Conservation (phyloP, 352 stramenopile species). For the Pythium biforme region DNA sequence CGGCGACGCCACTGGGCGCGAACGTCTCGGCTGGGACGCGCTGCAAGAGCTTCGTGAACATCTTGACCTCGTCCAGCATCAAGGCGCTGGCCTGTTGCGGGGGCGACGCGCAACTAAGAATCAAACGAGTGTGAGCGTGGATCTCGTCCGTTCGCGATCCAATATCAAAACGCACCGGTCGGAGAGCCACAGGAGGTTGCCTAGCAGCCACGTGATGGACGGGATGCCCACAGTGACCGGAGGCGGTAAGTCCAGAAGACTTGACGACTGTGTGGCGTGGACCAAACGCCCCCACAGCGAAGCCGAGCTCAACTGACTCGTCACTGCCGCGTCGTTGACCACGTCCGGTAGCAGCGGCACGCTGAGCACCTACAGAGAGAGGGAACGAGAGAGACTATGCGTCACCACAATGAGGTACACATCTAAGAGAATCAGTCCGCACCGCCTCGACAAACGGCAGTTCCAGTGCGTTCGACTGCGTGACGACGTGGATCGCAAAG, state of each 20-base stretch:
- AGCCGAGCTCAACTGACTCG: constrained; percentile 29
- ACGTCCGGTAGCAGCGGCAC: constrained; percentile 17
- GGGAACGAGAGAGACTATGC: not conserved
- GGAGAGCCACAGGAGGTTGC: constrained; percentile 61
- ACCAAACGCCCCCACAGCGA: constrained; percentile 37
- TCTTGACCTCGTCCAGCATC: constrained; percentile 36
- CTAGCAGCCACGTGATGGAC: constrained; percentile 58
- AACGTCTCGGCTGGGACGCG: constrained; percentile 53
- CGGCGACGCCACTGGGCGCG: constrained; percentile 41
- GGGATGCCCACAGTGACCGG: constrained; percentile 47
- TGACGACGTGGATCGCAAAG: constrained; percentile 2
- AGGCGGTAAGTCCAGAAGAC: constrained; percentile 25
- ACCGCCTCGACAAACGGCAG: constrained; percentile 8
- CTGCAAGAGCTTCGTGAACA: constrained; percentile 48
- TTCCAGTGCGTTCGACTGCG: not conserved
- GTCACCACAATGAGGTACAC: no score
- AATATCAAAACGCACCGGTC: constrained; percentile 19
- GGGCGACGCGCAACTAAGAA: not conserved
- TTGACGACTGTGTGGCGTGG: not conserved
- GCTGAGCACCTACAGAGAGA: constrained; percentile 7
- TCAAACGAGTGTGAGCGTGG: not conserved
- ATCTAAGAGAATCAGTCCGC: no score
- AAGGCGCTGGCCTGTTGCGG: constrained; percentile 12
- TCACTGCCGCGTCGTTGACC: constrained; percentile 25
- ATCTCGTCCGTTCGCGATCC: not conserved